Base-by-base conservation (phyloP, 495 filamentous ascomycete species). In the Penicillium diatomitis region DNA sequence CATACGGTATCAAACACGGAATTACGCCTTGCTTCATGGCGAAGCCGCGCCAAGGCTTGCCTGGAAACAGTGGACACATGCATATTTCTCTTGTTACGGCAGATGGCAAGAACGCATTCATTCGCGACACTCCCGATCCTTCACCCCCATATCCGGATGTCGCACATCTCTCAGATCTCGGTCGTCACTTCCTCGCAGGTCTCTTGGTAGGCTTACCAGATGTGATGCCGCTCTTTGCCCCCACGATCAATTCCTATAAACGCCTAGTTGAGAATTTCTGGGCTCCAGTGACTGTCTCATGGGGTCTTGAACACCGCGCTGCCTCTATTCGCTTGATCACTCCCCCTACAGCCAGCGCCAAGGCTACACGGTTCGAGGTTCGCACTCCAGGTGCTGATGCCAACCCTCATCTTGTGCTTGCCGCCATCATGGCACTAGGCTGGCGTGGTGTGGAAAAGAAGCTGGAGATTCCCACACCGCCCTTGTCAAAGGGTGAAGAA, bases 1-100 rank as follows among this genome's bases (percentile, higher is more conserved):
- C 86, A 1, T 75, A 95, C 31, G 88, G 85, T 10, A 85, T 77
- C 39, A 86, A 86, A 61, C 84, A 87, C 66, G 89, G 88, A 39
- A 95, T 97, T 57, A 95, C 87, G 0, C 92, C 92, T 1, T 91
- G 88, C 62, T 98, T 98, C 71, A 98, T 98, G 92, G 92, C 92
- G n/a, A 98, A 97, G 63, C 92, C 92, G 4, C 80, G 84, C 39
- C 78, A 92, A 56, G 88, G 88, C 0, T 68, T 97, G 0, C 92
- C 92, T 0, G 92, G 92, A 6, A 96, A 96, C 64, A 88, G 83
- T 39, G 92, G 92, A 2, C 92, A 98, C 65, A 92, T 96, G 78
- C 92, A 98, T 61, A 74, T 97, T 50, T 96, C 90, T 0, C 57
- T 70, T 61, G 80, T 88, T 8, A 83, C 86, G 20, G 71, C 76